Evolutionary conservation across 768 basidiomycete genomes (phyloP), one percentile per base, ranked within the genome.

Genomic region (Lepiota brunneoincarnata): DNA sequence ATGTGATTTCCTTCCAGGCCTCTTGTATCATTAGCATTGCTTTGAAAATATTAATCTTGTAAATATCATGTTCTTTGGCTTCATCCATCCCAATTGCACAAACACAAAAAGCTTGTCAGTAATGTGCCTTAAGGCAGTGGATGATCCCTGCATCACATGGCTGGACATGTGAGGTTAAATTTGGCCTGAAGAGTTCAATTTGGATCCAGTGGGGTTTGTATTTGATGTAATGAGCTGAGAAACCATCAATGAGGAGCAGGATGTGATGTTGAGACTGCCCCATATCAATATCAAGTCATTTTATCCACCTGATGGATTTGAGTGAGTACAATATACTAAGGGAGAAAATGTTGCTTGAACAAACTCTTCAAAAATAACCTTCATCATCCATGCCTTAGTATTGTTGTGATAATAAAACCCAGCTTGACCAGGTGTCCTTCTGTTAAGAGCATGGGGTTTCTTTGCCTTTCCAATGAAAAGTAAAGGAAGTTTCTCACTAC

Each of bases 331-430:
- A 18, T 28, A 34, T 5, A 26, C 36, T 51, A 17, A 18, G 6
- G 34, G 28, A 34, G 28, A 21, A 48, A 26, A 18, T 37, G 42
- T 11, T 47, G 31, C 15, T 7, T 9, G 37, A 42, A 63, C 65
- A 45, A 37, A 74, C 65, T 72, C 69, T 54, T 72, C 59, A 55
- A 68, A 75, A 1, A 72, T 46, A 3, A 55, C 55, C 14, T 56
- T 21, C 40, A 63, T 74, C 74, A 76, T 74, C 72, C 73, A 75
- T 3, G 70, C 67, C 48, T 61, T 75, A 55, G 61, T 66, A 60
- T 74, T 73, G 56, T 67, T 64, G 2, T 60, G 54, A 53, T 75
- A 76, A 62, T 72, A 66, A 54, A 73, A 70, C 2, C 67, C 69
- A n/a, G 34, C 58, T 34, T 63, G 51, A 15, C 36, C 48, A 2